Conservation (phyloP, 805 yeast genomes). For the Metschnikowia colocasiae region DNA sequence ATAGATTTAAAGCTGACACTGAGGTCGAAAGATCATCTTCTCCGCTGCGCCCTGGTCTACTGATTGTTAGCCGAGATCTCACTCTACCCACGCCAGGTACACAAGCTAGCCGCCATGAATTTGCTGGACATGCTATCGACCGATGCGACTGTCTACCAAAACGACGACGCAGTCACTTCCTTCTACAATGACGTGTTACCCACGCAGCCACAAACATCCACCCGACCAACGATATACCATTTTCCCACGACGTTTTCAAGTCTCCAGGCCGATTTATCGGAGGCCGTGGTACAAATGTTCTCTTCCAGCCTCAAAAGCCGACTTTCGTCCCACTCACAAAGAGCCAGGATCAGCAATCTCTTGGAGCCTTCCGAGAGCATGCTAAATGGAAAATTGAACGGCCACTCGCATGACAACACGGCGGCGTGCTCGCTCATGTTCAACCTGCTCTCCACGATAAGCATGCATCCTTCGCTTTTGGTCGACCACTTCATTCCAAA, state of each 20-base stretch:
- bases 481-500: constrained; percentile 79
- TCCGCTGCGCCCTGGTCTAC: background rate
- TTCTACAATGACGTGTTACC: constrained; percentile 1
- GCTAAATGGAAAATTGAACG: constrained; percentile 1
- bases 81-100: background rate
- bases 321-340: constrained; percentile 20
- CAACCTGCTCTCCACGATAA: constrained; percentile 46
- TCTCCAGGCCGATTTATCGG: constrained; percentile 35
- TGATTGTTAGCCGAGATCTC: background rate
- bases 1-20: background rate
- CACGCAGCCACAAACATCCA: background rate
- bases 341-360: constrained; percentile 37
- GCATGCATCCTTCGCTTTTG: constrained; percentile 65
- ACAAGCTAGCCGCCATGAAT: constrained; percentile 25
- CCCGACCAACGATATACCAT: constrained; percentile 22
- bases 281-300: constrained; percentile 30
- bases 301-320: constrained; percentile 24
- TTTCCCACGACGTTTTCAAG: constrained; percentile 34
- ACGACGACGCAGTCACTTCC: constrained; percentile 7
- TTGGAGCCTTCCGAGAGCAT: constrained; percentile 22
- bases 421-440: constrained; percentile 35
- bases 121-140: constrained; percentile 38
- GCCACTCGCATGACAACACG: background rate
- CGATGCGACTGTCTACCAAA: constrained; percentile 19
- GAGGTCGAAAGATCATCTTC: background rate